A percentile compares a stretch with the other conserved stretches of the same genome.
phyloP scores from a whole-genome alignment of 352 stramenopile species.

The Blastocystis hominis region DNA sequence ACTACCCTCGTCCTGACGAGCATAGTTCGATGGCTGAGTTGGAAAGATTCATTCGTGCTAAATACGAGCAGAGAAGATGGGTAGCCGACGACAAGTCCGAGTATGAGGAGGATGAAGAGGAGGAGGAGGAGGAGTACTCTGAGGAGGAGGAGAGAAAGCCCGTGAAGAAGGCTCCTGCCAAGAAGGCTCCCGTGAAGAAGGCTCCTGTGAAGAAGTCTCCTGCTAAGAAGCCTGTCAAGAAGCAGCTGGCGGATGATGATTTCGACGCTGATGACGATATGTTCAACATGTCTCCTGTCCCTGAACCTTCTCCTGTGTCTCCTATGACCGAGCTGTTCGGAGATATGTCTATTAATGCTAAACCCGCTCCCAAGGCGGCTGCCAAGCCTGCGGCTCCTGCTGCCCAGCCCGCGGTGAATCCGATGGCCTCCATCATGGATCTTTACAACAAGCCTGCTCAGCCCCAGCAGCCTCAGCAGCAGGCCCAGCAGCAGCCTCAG shows the following conservation, averaged over 20 bases:
- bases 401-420: neutral
- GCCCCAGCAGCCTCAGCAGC: constrained; percentile 16
- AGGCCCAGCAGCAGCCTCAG: neutral
- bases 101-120: neutral
- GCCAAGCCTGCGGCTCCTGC: too few relatives aligned
- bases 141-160: constrained; percentile 3
- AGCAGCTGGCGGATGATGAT: neutral
- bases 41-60: constrained; percentile 65
- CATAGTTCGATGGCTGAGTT: constrained; percentile 62
- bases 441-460: neutral
- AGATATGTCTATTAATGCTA: neutral
- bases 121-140: constrained; percentile 8
- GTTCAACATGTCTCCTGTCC: constrained; percentile 4
- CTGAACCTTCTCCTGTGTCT: neutral
- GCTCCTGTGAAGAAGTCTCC: constrained; percentile 17
- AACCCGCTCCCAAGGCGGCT: neutral
- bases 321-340: constrained; percentile 44
- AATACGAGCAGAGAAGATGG: constrained; percentile 62
- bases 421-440: constrained; percentile 10
- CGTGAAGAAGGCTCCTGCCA: constrained; percentile 33
- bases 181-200: constrained; percentile 26
- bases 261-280: constrained; percentile 32
- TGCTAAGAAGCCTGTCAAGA: constrained; percentile 23
- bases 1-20: constrained; percentile 61
- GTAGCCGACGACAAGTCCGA: constrained; percentile 7